Conservation (phyloP, 768 basidiomycete species). For the Boletus rufocinnamomeus region DNA sequence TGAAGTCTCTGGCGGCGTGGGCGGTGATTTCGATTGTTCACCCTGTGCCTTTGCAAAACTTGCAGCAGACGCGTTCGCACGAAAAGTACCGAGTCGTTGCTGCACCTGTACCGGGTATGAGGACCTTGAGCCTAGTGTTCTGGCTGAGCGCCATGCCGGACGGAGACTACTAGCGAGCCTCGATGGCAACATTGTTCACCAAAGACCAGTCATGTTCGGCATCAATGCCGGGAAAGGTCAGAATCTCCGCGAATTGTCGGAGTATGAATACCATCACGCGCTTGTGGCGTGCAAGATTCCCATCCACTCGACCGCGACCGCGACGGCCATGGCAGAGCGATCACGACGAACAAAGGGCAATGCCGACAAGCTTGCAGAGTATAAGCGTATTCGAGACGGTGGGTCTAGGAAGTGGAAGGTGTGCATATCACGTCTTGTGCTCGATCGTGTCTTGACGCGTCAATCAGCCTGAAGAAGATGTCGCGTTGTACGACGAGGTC, state of each 20-base stretch:
- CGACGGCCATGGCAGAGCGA: conserved; percentile 28
- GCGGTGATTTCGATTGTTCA: conserved; percentile 2
- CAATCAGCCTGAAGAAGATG: conserved; percentile 54
- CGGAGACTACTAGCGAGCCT: conserved; percentile 44
- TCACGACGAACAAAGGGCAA: conserved; percentile 28
- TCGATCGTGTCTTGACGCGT: conserved; percentile 27
- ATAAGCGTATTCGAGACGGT: conserved; percentile 60
- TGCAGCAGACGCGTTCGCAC: conserved; percentile 21
- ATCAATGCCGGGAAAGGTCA: conserved; percentile 10
- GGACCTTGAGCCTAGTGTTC: conserved; percentile 36
- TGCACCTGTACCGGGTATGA: conserved; percentile 39
- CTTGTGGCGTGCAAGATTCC: conserved; percentile 25
- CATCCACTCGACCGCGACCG: conserved; percentile 4
- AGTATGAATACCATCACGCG: conserved; percentile 28
- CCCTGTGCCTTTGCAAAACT: not conserved
- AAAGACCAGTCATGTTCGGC: not conserved
- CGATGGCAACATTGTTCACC: conserved; percentile 42
- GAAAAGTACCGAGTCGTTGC: conserved; percentile 35
- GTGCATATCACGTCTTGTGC: conserved; percentile 14
- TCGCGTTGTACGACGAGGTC: conserved; percentile 83
- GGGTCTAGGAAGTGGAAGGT: conserved; percentile 63
- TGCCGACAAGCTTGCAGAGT: conserved; percentile 55
- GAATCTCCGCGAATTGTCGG: conserved; percentile 25
- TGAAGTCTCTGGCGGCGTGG: not conserved
- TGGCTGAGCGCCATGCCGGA: conserved; percentile 45